Base-by-base conservation (phyloP, 75 land plant species). In the Picea sitchensis region DNA sequence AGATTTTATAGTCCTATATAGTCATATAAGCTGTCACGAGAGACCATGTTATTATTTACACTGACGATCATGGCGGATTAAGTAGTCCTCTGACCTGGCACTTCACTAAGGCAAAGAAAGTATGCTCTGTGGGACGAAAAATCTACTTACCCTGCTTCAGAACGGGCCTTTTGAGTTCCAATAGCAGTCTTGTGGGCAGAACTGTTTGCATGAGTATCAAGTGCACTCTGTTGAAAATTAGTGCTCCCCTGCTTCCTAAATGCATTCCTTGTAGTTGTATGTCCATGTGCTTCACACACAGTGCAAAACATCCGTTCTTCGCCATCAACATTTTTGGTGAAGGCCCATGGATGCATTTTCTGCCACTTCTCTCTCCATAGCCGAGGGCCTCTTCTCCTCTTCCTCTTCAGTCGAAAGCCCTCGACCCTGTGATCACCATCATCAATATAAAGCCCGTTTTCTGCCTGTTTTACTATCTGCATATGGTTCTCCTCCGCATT, bases 261-360 rank as follows among this genome's bases (percentile, higher is more conserved):
- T 14, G 80, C 80, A 78, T 78, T 78, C 31, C 80, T 31, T 9
- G 80, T 78, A 67, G 80, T 15, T 2, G 80, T 78, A 17, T 44
- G 51, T 2, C 80, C 80, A 78, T 78, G 73, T 20, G 80, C 38
- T 65, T 78, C 80, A 64, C 80, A 78, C 17, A 78, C 51, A 38
- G 80, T 78, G 14, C 80, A 78, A 41, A 78, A 78, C 80, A 78
- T 78, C 36, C 80, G 74, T 26, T 78, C 80, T 30, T 78, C 72
- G 12, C 72, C 80, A 21, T 67, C n/a, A 18, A 78, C 51, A 36
- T 63, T 56, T 32, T 58, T 62, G 23, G 64, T 51, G 9, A 54
- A 38, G 30, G 80, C 80, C 80, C 80, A 78, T 26, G 79, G 79
- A 26, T 78, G 47, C 26, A 65, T 58, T 21, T 78, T 64, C 41